Evolutionary conservation across 345 rosid species (phyloP), one percentile per base, ranked within the genome.

Genomic region (Combretum micranthum): DNA sequence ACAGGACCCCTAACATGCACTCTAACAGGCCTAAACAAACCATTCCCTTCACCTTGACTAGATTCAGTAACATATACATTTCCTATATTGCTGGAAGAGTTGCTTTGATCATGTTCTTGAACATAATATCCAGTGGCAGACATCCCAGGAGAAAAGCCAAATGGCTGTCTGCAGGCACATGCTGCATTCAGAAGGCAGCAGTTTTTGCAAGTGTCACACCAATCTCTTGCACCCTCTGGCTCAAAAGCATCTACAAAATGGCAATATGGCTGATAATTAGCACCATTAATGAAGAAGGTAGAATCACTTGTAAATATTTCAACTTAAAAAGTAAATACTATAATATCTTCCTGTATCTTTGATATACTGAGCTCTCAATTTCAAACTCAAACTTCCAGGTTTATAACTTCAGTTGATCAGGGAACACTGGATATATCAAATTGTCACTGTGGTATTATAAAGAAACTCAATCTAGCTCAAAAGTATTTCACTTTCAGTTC

Each of bases 1-100:
- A 73, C 81, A 66, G 81, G 84, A 51, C 95, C 95, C 83, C 92
- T 82, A 60, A 86, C 90, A 73, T 81, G 95, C 51, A 88, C 88
- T 67, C 93, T 74, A 12, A 88, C 96, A 55, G 96, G 95, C 77
- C 88, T 86, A 75, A 80, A 80, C 45, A 70, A 64, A 64, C 90
- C 90, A 71, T 65, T 86, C 52, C 84, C 90, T 57, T 81, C 90
- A 13, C 80, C 83, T 73, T 81, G 96, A 71, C 84, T 60, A 51
- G 90, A 71, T 50, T 86, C 92, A 20, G 87, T 71, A 62, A 83
- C 82, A 67, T 81, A 86, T 55, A 73, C 77, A 73, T 77, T 83
- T 59, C 84, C 86, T 65, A 81, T 66, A 66, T 75, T 78, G 53
- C 77, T 77, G 21, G 80, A 65, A 72, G 77, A 57, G 73, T 63